A percentile compares a stretch with the other conserved stretches of the same genome.
These are phyloP conservation scores for Candida nemodendra DNA, from an alignment of 805 yeast genomes.

Conservation along the genomic window DNA sequence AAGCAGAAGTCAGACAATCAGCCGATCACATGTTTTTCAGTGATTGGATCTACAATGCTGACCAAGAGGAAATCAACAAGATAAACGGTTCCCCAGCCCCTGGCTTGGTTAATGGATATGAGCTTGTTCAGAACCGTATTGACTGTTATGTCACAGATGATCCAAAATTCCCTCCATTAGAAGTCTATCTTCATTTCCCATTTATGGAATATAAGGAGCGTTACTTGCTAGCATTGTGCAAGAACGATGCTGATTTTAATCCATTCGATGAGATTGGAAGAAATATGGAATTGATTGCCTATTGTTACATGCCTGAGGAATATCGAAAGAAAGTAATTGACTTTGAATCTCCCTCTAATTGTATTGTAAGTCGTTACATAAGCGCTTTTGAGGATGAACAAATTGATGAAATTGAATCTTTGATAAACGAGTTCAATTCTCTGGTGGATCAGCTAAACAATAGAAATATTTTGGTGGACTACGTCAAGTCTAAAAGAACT, in stretches of 20 bases:
- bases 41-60: constrained; percentile 21
- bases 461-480: constrained; percentile 28
- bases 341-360: constrained; percentile 33
- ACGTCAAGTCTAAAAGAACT: constrained; percentile 17
- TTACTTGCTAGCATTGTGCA: constrained; percentile 48
- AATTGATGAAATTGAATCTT: constrained; percentile 26
- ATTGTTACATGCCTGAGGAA: constrained; percentile 39
- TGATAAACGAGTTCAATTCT: constrained; percentile 45
- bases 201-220: constrained; percentile 50
- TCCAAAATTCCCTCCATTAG: constrained; percentile 25
- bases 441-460: constrained; percentile 36
- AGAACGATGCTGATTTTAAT: constrained; percentile 53
- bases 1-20: constrained; percentile 14
- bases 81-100: too few relatives aligned
- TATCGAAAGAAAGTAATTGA: constrained; percentile 34
- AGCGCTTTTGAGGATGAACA: constrained; percentile 33
- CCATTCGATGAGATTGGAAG: constrained; percentile 63
- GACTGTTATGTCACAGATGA: constrained; percentile 30
- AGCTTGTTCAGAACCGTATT: constrained; percentile 17
- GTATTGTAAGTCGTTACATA: constrained; percentile 40
- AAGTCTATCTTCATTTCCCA: constrained; percentile 32
- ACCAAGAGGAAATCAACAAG: constrained; percentile 1
- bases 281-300: constrained; percentile 43
- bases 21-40: constrained; percentile 20
- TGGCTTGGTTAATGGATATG: constrained; percentile 17